These are phyloP conservation scores for Brassica carinata DNA, from an alignment of 345 rosid species.

Conservation along the genomic window DNA sequence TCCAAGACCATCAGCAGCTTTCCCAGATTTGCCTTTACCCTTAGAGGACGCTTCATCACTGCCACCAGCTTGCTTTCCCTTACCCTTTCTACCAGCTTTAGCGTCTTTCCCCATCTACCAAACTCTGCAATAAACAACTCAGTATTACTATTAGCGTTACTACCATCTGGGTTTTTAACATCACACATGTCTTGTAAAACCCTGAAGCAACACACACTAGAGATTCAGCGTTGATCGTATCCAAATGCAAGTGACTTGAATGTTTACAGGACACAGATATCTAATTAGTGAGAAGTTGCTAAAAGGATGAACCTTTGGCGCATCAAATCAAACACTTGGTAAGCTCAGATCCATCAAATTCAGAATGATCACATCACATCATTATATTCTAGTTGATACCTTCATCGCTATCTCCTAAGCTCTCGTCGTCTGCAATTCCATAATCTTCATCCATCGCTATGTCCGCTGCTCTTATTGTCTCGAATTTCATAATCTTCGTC, in stretches of 20 bases:
- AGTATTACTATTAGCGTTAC: neutral
- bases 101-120: slow-evolving; percentile 68
- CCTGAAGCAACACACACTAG: slow-evolving; percentile 1
- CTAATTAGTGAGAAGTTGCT: neutral
- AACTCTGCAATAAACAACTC: slow-evolving; percentile 1
- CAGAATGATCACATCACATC: neutral
- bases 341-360: neutral
- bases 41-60: too few relatives aligned
- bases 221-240: neutral
- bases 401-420: too few relatives aligned
- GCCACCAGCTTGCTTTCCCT: slow-evolving; percentile 7
- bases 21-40: too few relatives aligned
- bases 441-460: too few relatives aligned
- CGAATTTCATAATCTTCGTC: too few relatives aligned
- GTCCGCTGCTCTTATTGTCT: neutral
- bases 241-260: slow-evolving; percentile 13
- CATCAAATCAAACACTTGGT: neutral
- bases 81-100: slow-evolving; percentile 78
- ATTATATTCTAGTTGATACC: neutral
- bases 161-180: neutral
- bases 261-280: neutral
- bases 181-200: neutral
- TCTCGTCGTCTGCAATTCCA: too few relatives aligned
- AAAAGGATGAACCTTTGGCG: neutral
- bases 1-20: too few relatives aligned